A percentile compares a stretch with the other conserved stretches of the same genome.
Evolutionary conservation across 2,329 filamentous ascomycete genomes (phyloP).

Genomic region (Phaeosphaeriaceae sp.): DNA sequence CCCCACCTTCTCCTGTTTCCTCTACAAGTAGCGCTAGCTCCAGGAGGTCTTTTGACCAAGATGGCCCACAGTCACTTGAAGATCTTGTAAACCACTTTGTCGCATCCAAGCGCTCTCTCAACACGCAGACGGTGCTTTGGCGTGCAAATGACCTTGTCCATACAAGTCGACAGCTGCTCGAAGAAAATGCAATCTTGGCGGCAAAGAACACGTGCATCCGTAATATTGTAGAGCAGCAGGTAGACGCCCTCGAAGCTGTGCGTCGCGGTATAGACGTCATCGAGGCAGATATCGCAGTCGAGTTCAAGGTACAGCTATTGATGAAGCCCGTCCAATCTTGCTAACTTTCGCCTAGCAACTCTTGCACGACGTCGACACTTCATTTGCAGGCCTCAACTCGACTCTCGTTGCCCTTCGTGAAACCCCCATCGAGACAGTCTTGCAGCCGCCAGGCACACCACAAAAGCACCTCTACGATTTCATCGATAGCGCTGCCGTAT

Average conservation of each 20-base stretch:
- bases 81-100: constrained; percentile 84
- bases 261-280: constrained; percentile 52
- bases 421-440: constrained; percentile 68
- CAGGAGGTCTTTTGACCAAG: constrained; percentile 27
- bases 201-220: constrained; percentile 55
- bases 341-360: constrained; percentile 51
- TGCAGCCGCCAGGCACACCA: constrained; percentile 59
- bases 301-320: constrained; percentile 49
- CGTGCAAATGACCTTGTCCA: constrained; percentile 87
- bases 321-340: background rate
- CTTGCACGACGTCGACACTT: constrained; percentile 69
- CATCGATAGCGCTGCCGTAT: constrained; percentile 74
- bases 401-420: constrained; percentile 70
- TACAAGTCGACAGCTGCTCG: constrained; percentile 74
- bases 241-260: constrained; percentile 52
- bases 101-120: constrained; percentile 84
- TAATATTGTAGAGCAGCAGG: constrained; percentile 52
- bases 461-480: constrained; percentile 75
- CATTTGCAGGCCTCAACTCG: constrained; percentile 67
- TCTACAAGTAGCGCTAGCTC: constrained; percentile 46
- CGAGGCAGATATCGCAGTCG: constrained; percentile 50
- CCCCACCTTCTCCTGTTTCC: constrained; percentile 51
- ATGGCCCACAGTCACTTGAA: constrained; percentile 64
- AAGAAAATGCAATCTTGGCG: constrained; percentile 76
- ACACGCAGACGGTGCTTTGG: constrained; percentile 80